These are phyloP conservation scores for Corinectria fuckeliana DNA, from an alignment of 2,329 filamentous ascomycete species.

Conservation along the genomic window DNA sequence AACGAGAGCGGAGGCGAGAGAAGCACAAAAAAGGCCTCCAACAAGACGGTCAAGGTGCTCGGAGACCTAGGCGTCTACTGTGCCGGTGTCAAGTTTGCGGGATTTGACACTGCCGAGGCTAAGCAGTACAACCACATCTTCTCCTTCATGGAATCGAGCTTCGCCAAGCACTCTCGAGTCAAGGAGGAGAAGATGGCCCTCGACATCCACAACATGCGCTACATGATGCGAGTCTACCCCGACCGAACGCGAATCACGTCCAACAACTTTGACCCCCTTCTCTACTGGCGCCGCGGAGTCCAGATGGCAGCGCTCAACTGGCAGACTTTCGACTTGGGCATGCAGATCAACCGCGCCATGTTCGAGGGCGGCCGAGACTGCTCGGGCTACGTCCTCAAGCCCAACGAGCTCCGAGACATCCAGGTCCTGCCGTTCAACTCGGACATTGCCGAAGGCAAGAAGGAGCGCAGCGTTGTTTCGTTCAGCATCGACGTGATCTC, in stretches of 20 bases:
- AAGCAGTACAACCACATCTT: conserved; percentile 93
- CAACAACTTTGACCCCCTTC: conserved; percentile 92
- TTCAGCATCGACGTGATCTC: conserved; percentile 92
- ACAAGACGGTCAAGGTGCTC: conserved; percentile 84
- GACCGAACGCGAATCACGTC: conserved; percentile 82
- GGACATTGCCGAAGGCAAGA: conserved; percentile 65
- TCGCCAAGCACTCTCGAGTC: conserved; percentile 79
- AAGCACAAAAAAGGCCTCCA: conserved; percentile 67
- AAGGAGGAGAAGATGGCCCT: conserved; percentile 78
- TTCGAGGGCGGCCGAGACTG: conserved; percentile 87
- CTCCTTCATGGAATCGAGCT: conserved; percentile 90
- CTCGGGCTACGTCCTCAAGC: conserved; percentile 93
- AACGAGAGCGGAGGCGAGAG: conserved; percentile 74
- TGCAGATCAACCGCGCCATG: conserved; percentile 98
- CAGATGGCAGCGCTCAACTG: conserved; percentile 99
- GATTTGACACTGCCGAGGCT: conserved; percentile 79
- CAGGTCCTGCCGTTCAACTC: conserved; percentile 61
- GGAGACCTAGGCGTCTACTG: conserved; percentile 85
- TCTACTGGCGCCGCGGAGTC: conserved; percentile 93
- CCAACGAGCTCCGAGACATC: conserved; percentile 79
- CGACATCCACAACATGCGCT: conserved; percentile 88
- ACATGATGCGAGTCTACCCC: conserved; percentile 94
- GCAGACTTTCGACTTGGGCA: conserved; percentile 95
- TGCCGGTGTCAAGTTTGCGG: conserved; percentile 78
- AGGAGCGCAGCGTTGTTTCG: conserved; percentile 80